Percentiles rank a stretch among this genome's conserved stretches.
Evolutionary conservation across 768 basidiomycete genomes (phyloP).

Genomic region (Russula griseocarnosa): DNA sequence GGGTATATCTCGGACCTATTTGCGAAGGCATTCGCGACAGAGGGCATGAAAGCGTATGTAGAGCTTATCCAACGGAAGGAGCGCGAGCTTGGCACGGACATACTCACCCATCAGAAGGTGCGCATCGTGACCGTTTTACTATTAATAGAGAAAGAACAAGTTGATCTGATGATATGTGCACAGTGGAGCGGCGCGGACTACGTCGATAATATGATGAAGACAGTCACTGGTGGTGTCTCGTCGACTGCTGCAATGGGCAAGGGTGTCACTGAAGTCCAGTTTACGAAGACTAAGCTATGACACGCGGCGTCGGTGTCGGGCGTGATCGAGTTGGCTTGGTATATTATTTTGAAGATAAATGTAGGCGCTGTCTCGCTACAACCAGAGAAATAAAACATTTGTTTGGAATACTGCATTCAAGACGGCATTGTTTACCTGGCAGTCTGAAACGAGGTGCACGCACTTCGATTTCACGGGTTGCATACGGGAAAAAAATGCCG

Average conservation of each 20-base stretch:
- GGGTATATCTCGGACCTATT: conserved; percentile 95
- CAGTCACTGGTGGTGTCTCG: conserved; percentile 94
- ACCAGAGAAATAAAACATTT: background rate
- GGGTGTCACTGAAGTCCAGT: conserved; percentile 91
- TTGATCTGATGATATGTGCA: conserved; percentile 25
- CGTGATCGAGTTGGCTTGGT: background rate
- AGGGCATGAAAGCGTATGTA: conserved; percentile 99
- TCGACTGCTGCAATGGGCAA: conserved; percentile 99
- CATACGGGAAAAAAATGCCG: no score
- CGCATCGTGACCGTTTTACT: conserved; percentile 22
- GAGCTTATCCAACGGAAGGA: conserved; percentile 91
- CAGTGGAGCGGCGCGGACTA: conserved; percentile 97
- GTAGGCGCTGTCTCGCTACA: background rate
- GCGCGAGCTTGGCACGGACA: conserved; percentile 90
- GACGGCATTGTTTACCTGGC: no score
- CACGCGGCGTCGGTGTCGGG: background rate
- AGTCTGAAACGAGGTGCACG: background rate
- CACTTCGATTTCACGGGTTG: no score
- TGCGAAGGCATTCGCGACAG: conserved; percentile 80
- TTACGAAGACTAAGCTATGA: conserved; percentile 49
- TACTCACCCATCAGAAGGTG: conserved; percentile 95
- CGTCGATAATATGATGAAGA: conserved; percentile 86
- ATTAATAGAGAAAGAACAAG: background rate
- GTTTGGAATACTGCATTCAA: no score
- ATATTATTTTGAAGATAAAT: background rate